These are phyloP conservation scores for Acmispon strigosus DNA, from an alignment of 306 rosid species.

Conservation along the genomic window DNA sequence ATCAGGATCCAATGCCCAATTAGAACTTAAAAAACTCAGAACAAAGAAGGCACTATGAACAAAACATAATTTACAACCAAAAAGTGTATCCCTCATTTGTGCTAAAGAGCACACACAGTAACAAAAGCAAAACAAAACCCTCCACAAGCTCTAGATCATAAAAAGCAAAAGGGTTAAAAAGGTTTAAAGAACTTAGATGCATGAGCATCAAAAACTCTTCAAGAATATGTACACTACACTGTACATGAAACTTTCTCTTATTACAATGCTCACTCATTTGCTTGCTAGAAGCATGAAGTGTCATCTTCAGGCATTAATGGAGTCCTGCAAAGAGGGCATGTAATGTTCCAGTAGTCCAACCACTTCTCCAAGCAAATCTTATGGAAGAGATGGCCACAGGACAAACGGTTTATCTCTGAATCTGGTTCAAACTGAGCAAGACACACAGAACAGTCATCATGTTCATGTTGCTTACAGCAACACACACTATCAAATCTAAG, in stretches of 20 bases:
- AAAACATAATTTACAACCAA: slow-evolving; percentile 25
- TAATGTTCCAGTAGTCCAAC: slow-evolving; percentile 83
- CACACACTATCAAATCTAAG: slow-evolving; percentile 41
- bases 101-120: slow-evolving; percentile 20
- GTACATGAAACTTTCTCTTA: slow-evolving; percentile 41
- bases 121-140: not conserved
- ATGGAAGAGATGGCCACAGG: slow-evolving; percentile 88
- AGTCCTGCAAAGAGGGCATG: slow-evolving; percentile 93
- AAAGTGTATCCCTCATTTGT: slow-evolving; percentile 20
- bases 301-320: slow-evolving; percentile 65
- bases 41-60: slow-evolving; percentile 15
- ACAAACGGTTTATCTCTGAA: slow-evolving; percentile 62
- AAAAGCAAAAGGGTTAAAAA: slow-evolving; percentile 21
- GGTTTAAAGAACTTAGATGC: slow-evolving; percentile 26
- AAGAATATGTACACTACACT: slow-evolving; percentile 48
- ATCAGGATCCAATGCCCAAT: slow-evolving; percentile 13
- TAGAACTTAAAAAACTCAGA: not conserved
- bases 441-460: slow-evolving; percentile 80
- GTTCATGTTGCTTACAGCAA: slow-evolving; percentile 34
- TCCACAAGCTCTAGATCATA: slow-evolving; percentile 24
- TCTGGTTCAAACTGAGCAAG: slow-evolving; percentile 62
- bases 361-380: slow-evolving; percentile 84
- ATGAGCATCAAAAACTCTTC: slow-evolving; percentile 32
- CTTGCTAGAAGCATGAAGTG: slow-evolving; percentile 54
- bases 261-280: slow-evolving; percentile 15